These are phyloP conservation scores for Larix sibirica DNA, from an alignment of 83 land plant species.

Conservation along the genomic window DNA sequence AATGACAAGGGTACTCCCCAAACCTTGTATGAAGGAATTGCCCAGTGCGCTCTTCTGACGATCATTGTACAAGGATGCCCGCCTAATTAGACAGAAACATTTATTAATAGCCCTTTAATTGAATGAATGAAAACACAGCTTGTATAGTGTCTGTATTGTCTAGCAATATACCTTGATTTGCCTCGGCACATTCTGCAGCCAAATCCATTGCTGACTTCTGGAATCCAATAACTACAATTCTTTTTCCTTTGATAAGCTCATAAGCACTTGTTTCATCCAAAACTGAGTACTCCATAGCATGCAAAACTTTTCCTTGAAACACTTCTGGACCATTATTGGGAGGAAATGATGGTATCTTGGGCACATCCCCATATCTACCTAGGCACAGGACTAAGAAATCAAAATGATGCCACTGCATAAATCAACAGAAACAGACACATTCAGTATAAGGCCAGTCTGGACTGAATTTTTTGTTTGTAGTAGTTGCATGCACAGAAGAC, in stretches of 20 bases:
- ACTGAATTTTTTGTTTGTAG: too few relatives aligned
- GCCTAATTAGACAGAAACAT: background rate
- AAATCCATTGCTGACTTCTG: conserved; percentile 78
- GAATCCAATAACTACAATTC: conserved; percentile 66
- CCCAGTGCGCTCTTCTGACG: conserved; percentile 65
- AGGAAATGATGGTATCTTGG: conserved; percentile 58
- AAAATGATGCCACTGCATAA: conserved; percentile 43
- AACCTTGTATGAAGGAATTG: conserved; percentile 31
- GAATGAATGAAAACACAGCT: background rate
- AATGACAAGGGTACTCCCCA: conserved; percentile 62
- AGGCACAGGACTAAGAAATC: conserved; percentile 73
- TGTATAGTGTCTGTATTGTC: background rate
- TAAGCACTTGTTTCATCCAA: conserved; percentile 27
- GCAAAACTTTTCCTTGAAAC: conserved; percentile 69
- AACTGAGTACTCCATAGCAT: too few relatives aligned
- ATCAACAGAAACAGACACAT: too few relatives aligned
- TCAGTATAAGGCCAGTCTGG: too few relatives aligned
- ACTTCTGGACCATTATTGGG: conserved; percentile 46
- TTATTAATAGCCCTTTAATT: background rate
- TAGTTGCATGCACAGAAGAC: too few relatives aligned
- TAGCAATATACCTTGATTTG: conserved; percentile 63
- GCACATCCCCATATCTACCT: conserved; percentile 75
- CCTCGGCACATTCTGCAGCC: conserved; percentile 70
- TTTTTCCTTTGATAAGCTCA: conserved; percentile 54
- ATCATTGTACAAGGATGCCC: conserved; percentile 75